A percentile compares a stretch with the other conserved stretches of the same genome.
These are phyloP conservation scores for Diaporthe citriasiana DNA, from an alignment of 2,329 filamentous ascomycete species.

Conservation along the genomic window DNA sequence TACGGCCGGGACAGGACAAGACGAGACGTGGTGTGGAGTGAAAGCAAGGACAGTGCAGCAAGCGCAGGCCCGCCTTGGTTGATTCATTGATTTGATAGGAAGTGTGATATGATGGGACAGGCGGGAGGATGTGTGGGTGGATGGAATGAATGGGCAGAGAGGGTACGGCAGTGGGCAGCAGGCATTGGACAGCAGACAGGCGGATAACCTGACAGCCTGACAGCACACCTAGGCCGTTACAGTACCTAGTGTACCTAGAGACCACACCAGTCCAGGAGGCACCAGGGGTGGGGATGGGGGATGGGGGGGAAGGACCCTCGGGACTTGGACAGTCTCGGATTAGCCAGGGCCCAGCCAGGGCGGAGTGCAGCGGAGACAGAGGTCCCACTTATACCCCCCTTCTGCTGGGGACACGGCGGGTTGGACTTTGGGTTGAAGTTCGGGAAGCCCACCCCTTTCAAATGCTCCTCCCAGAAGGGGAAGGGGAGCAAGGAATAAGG, in stretches of 20 bases:
- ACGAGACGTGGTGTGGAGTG: constrained; percentile 33
- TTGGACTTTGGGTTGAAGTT: constrained; percentile 5
- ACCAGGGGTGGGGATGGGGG: constrained; percentile 19
- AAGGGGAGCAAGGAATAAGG: neutral
- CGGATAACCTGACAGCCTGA: constrained; percentile 30
- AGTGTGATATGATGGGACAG: constrained; percentile 7
- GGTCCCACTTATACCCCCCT: constrained; percentile 30
- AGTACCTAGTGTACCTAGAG: neutral
- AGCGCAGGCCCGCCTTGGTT: constrained; percentile 26
- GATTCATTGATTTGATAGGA: constrained; percentile 25
- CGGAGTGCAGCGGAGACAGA: constrained; percentile 25
- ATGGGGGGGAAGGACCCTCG: neutral
- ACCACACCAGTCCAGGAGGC: constrained; percentile 7
- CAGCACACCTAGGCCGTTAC: constrained; percentile 19
- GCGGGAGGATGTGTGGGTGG: constrained; percentile 12
- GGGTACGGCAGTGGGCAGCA: neutral
- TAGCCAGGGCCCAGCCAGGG: constrained; percentile 35
- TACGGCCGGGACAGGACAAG: constrained; percentile 2
- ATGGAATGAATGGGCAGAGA: constrained; percentile 23
- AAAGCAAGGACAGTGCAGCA: constrained; percentile 14
- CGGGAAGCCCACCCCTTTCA: constrained; percentile 24
- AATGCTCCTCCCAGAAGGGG: neutral
- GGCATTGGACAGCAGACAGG: constrained; percentile 15
- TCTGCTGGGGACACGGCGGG: constrained; percentile 27
- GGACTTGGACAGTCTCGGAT: constrained; percentile 35